phyloP scores from a whole-genome alignment of 169 alveolate species.

The Plasmodium reichenowi region DNA sequence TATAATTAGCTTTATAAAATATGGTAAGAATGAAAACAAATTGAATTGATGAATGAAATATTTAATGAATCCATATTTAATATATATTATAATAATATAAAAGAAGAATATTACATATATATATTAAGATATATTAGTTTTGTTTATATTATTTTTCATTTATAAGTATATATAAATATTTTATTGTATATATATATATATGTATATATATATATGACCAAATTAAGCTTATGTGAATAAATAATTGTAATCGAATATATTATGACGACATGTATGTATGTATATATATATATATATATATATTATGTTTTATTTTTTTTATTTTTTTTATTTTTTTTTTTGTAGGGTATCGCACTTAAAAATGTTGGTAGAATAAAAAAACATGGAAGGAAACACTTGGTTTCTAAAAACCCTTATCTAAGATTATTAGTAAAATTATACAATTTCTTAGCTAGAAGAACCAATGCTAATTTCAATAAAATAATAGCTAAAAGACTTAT shows the following conservation, averaged over 20 bases:
- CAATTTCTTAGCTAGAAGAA: constrained; percentile 95
- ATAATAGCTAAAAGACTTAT: constrained; percentile 94
- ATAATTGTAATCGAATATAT: not conserved
- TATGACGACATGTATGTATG: not conserved
- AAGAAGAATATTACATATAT: too few species aligned
- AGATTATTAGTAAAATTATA: constrained; percentile 90
- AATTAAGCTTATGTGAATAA: not conserved
- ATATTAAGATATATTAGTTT: too few species aligned
- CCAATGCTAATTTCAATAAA: constrained; percentile 94
- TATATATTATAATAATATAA: too few species aligned
- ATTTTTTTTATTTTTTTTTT: constrained; percentile 46
- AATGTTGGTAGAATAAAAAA: constrained; percentile 93
- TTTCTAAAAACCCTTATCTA: constrained; percentile 92
- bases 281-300: not conserved
- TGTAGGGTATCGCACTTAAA: constrained; percentile 91
- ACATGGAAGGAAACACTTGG: constrained; percentile 92
- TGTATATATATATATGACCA: not conserved
- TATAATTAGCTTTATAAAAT: too few species aligned
- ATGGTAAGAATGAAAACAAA: too few species aligned
- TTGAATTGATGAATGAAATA: too few species aligned
- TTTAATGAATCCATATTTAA: too few species aligned
- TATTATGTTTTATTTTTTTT: not conserved
- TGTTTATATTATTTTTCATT: too few species aligned
- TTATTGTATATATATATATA: not conserved
- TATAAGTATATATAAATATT: too few species aligned